Evolutionary conservation across 1,139 yeast genomes (phyloP), one percentile per base, ranked within the genome.

Genomic region (Hansenula lynferdii): DNA sequence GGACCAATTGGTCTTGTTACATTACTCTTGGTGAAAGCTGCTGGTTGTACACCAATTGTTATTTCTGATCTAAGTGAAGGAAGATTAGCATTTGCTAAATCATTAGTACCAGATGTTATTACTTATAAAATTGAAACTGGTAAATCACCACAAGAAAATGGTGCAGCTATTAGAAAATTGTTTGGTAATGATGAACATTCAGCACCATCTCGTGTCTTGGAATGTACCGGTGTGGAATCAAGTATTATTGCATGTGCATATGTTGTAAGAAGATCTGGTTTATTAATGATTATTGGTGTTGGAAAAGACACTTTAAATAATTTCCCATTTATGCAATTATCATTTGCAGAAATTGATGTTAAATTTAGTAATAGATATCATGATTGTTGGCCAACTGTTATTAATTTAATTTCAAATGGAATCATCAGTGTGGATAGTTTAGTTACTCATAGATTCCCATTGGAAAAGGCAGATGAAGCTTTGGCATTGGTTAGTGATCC

Each of bases 1-100:
- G 96, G 96, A 9, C 95, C 96, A 12, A 87, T 86, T 45, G 96
- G 96, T 25, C 65, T 86, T 36, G 69, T 86, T 45, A 70, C 81
- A 36, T 92, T 92, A 20, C 73, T 84, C 33, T 81, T 80, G 18
- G 92, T 92, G 20, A 72, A 73, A 40, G 82, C 86, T 18, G 85
- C 82, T 50, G 96, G 96, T 23, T 94, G 95, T 11, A 65, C 78
- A 77, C 50, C 49, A 10, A 47, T 54, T 23, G 48, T 53, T 21
- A 49, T 40, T 32, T 45, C 53, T 9, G 56, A 51, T 33, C 39
- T 51, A 22, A 35, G 42, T 28, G 53, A 47, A 22, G 32, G 42
- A 12, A 51, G 51, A 36, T 40, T 54, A 35, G 42, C 42, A 23
- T 41, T 45, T 25, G 45, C 54, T 11, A 47, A 54, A 40, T 45